Evolutionary conservation across 2,329 filamentous ascomycete genomes (phyloP).

Genomic region (Penicillium aurantiogriseum): DNA sequence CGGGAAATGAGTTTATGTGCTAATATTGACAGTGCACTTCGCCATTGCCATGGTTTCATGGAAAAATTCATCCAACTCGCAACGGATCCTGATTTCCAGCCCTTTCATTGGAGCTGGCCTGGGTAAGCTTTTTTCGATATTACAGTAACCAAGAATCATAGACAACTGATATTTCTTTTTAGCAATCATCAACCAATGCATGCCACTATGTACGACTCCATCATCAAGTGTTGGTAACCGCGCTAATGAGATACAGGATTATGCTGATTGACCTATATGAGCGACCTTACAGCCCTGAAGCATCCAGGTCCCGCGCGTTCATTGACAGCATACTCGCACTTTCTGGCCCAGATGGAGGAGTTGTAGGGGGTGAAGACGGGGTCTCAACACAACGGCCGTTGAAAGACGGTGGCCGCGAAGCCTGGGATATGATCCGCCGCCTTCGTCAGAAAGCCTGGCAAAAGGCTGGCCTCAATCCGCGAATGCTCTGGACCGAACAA

Average conservation of each 20-base stretch:
- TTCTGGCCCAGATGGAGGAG: conserved; percentile 46
- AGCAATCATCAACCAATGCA: conserved; percentile 47
- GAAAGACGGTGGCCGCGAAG: conserved; percentile 49
- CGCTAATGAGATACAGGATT: conserved; percentile 35
- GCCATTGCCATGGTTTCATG: conserved; percentile 50
- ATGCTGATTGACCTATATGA: conserved; percentile 52
- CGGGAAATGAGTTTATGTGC: background rate
- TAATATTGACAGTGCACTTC: conserved; percentile 40
- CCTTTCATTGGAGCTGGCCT: conserved; percentile 51
- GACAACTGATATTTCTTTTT: conserved; percentile 13
- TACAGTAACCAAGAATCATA: background rate
- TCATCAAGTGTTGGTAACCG: background rate
- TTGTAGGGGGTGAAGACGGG: conserved; percentile 48
- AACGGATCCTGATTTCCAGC: conserved; percentile 48
- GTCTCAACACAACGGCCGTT: conserved; percentile 45
- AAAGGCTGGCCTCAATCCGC: conserved; percentile 48
- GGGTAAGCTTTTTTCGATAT: conserved; percentile 28
- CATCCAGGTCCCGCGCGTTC: conserved; percentile 45
- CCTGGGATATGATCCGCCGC: conserved; percentile 50
- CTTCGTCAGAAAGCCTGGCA: conserved; percentile 50
- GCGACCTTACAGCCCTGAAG: conserved; percentile 46
- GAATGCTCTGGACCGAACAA: conserved; percentile 48
- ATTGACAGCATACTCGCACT: conserved; percentile 49
- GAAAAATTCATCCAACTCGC: conserved; percentile 50
- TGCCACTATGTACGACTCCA: conserved; percentile 37